These are phyloP conservation scores for Eucalyptus urophylla DNA, from an alignment of 345 rosid genomes.

Conservation along the genomic window DNA sequence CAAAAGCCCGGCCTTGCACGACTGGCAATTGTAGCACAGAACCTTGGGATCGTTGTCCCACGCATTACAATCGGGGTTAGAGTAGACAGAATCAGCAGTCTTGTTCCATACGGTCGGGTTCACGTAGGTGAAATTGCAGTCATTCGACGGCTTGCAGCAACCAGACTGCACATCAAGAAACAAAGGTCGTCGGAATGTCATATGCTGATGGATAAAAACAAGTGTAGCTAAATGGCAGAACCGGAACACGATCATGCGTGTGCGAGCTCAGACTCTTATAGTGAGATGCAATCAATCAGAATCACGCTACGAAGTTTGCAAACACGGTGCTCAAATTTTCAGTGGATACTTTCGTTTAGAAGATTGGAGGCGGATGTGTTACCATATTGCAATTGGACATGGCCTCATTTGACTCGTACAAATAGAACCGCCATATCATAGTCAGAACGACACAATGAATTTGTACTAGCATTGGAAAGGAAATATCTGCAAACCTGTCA, in stretches of 20 bases:
- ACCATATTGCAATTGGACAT: neutral
- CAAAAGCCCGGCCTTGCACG: slow-evolving; percentile 88
- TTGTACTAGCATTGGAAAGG: neutral
- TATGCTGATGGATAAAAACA: neutral
- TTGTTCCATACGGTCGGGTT: slow-evolving; percentile 51
- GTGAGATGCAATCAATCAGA: neutral
- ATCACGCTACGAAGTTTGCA: neutral
- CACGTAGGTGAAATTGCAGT: slow-evolving; percentile 47
- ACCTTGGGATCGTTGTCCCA: slow-evolving; percentile 26
- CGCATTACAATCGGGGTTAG: slow-evolving; percentile 41
- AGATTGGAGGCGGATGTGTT: neutral
- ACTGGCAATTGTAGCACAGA: slow-evolving; percentile 64
- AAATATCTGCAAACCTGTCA: neutral
- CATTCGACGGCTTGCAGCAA: slow-evolving; percentile 82
- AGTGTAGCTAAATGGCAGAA: neutral
- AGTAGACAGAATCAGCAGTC: neutral
- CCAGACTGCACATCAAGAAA: slow-evolving; percentile 45
- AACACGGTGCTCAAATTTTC: neutral
- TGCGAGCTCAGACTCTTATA: neutral
- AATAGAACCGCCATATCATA: neutral
- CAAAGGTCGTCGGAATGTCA: neutral
- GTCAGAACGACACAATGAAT: neutral
- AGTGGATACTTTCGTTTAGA: neutral
- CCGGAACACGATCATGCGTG: neutral
- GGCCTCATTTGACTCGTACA: neutral